A percentile compares a stretch with the other conserved stretches of the same genome.
phyloP scores from a whole-genome alignment of 768 basidiomycete genomes.

The Leccinum variicolor region DNA sequence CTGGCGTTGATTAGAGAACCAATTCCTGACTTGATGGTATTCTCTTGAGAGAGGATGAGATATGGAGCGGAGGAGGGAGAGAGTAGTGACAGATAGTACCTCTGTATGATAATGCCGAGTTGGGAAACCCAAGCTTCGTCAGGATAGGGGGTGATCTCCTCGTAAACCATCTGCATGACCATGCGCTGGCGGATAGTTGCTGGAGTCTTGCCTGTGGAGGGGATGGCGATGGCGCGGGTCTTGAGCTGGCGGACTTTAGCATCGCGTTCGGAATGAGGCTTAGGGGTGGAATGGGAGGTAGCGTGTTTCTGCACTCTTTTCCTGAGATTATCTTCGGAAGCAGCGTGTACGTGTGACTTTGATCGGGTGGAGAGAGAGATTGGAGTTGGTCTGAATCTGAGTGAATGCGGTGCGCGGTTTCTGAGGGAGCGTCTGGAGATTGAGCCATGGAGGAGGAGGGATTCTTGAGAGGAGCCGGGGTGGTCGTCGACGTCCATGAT shows the following conservation, averaged over 20 bases:
- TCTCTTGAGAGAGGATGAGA: conserved; percentile 35
- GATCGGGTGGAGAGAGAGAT: conserved; percentile 26
- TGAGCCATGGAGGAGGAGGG: conserved; percentile 22
- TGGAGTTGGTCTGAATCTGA: conserved; percentile 23
- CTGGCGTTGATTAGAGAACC: conserved; percentile 65
- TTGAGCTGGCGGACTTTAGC: conserved; percentile 30
- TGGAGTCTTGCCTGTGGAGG: conserved; percentile 41
- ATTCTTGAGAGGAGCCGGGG: conserved; percentile 25
- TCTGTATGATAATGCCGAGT: conserved; percentile 53
- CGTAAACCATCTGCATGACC: conserved; percentile 61
- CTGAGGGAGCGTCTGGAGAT: conserved; percentile 28
- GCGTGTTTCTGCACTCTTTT: conserved; percentile 26
- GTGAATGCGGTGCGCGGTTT: conserved; percentile 14
- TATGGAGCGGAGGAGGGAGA: not conserved
- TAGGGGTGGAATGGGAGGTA: conserved; percentile 16
- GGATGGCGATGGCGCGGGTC: conserved; percentile 30
- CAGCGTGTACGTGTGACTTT: conserved; percentile 18
- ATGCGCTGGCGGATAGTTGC: conserved; percentile 52
- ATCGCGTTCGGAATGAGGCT: conserved; percentile 29
- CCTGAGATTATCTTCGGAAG: conserved; percentile 27
- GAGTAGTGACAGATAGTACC: conserved; percentile 39
- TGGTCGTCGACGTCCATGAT: conserved; percentile 25
- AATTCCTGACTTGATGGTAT: conserved; percentile 61
- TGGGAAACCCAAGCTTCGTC: conserved; percentile 59
- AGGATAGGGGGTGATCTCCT: conserved; percentile 65